Evolutionary conservation across 1,284 basidiomycete genomes (phyloP), one percentile per base, ranked within the genome.

Genomic region (Pholiota adiposa): DNA sequence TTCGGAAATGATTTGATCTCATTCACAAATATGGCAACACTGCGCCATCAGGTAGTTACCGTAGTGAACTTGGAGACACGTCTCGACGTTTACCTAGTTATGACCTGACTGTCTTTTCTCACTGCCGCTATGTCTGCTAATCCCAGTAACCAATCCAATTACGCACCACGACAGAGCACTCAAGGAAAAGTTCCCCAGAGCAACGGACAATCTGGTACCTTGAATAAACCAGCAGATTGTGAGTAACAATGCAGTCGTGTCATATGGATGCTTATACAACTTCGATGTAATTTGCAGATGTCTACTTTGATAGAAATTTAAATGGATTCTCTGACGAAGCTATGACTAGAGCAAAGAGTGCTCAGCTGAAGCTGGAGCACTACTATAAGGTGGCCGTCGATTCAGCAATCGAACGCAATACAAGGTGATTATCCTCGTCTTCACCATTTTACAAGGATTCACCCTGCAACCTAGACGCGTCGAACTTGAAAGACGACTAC

Each of bases 321-420:
- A 73, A 77, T 48, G 83, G 83, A 51, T 92, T 96, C 71, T 88
- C 88, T 23, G 88, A 92, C 60, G 84, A 88, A 57, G 89, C 90
- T 31, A 73, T 89, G 63, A 88, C 93, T 44, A 89, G 91, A 67
- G 92, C 93, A 9, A 95, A 93, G 67, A 87, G 87, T 40, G 94
- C 94, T 14, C 94, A 96, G 74, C 80, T 97, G 73, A 96, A 95
- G 75, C 80, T 97, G 54, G 94, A 97, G 75, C 88, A 94, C 72
- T 94, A 88, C 69, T 97, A 97, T 78, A 96, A 96, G 73, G 86
- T 95, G 58, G 91, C 92, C 1, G 94, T 97, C 27, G 93, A 96
- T 75, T 87, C 92, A 59, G 94, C 95, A 29, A 91, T 97, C 41
- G 93, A 95, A 70, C 81, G 95, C 55, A 96, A 96, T 71, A 84